Base-by-base conservation (phyloP, 1,284 basidiomycete genomes). In the Ganoderma boninense region DNA sequence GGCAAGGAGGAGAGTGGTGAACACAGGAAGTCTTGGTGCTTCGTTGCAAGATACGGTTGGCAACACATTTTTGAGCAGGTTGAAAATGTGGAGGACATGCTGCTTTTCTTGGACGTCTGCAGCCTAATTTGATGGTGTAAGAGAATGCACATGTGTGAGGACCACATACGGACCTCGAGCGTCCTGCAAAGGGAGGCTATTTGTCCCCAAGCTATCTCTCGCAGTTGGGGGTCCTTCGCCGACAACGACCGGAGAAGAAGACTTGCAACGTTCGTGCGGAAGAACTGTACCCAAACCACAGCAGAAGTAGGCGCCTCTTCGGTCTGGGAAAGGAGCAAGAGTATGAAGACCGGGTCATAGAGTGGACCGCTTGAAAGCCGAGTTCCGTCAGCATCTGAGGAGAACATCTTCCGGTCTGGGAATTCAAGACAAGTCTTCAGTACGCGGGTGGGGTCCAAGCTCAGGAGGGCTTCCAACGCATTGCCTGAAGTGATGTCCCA, bases 341-440 rank as follows among this genome's bases (percentile, higher is more conserved):
- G 81, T 14, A 96, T 80, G 78, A 97, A 95, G 0, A 92, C 80
- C 0, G 97, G 96, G 77, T 98, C 97, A 76, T 97, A 98, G 32
- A 92, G 76, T 5, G 80, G 81, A 20, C 74, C 78, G 38, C 87
- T 85, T 26, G 79, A 68, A 10, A 75, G 68, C 26, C 74, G 71
- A 29, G 75, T 54, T 6, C 73, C 73, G 2, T 73, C 77, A 1
- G 72, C 64, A 56, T 84, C 82, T 26, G 83, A 82, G 5, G 81
- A 81, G 13, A 89, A 73, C 11, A 77, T 78, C 49, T 90, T 84
- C 86, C 88, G 87, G 46, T 82, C 80, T 0, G 96, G 95, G 78
- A 93, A 97, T 5, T 86, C 82, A 14, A 93, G 84, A 75, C 91
- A 95, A 0, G 95, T 94, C 44, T 89, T 87, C 67, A 97, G 87